phyloP scores from a whole-genome alignment of 768 basidiomycete genomes.

The Leucosporidium scottii region DNA sequence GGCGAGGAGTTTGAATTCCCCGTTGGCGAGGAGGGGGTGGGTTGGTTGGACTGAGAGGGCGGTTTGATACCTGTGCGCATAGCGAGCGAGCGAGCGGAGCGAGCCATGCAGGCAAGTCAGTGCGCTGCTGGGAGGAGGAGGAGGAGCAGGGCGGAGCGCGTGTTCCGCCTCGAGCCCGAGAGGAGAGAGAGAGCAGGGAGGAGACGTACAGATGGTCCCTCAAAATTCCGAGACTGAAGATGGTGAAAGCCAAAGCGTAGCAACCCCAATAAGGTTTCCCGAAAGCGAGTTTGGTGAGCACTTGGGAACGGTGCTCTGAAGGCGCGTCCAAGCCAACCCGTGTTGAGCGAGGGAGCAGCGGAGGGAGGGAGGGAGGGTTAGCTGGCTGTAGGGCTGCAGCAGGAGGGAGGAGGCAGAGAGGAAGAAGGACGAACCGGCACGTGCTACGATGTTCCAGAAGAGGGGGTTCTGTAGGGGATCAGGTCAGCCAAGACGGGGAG shows the following conservation, averaged over 20 bases:
- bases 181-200: neutral
- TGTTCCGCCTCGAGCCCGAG: neutral
- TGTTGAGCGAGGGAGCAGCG: neutral
- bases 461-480: slow-evolving; percentile 57
- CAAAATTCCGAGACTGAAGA: slow-evolving; percentile 76
- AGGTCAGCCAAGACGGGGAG: neutral
- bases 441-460: slow-evolving; percentile 89
- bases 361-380: too few relatives aligned
- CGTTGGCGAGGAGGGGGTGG: slow-evolving; percentile 58
- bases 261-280: slow-evolving; percentile 57
- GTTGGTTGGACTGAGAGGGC: slow-evolving; percentile 73
- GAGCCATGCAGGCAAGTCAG: too few relatives aligned
- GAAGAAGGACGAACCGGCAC: slow-evolving; percentile 14
- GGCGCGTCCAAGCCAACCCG: neutral
- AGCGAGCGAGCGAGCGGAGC: too few relatives aligned
- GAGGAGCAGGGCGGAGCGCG: neutral
- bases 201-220: slow-evolving; percentile 74
- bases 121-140: neutral
- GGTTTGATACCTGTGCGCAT: slow-evolving; percentile 57
- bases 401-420: neutral
- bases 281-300: slow-evolving; percentile 73
- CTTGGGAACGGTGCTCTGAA: slow-evolving; percentile 72
- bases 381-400: too few relatives aligned
- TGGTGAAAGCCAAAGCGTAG: slow-evolving; percentile 76
- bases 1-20: slow-evolving; percentile 51